phyloP scores from a whole-genome alignment of 768 basidiomycete genomes.

The Trametes meyenii region DNA sequence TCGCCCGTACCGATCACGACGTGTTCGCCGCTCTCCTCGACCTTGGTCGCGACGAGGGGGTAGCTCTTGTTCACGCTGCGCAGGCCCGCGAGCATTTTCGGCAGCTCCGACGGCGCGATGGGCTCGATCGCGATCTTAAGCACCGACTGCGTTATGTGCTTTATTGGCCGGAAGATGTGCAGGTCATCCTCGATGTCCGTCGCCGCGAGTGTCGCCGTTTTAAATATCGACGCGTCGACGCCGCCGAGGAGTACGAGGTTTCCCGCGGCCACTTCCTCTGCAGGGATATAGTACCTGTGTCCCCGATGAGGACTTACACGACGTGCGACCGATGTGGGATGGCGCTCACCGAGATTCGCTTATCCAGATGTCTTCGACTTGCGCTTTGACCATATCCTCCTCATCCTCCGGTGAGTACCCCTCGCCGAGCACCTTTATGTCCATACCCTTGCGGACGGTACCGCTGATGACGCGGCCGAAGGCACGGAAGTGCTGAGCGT shows the following conservation, averaged over 20 bases:
- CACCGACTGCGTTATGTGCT: conserved; percentile 96
- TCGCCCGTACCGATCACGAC: conserved; percentile 97
- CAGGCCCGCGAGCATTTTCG: conserved; percentile 97
- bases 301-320: neutral
- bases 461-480: conserved; percentile 95
- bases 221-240: conserved; percentile 91
- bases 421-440: conserved; percentile 96
- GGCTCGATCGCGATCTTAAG: conserved; percentile 99
- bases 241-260: conserved; percentile 93
- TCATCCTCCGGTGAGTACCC: conserved; percentile 99
- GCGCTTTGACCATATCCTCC: conserved; percentile 92
- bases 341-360: conserved; percentile 78
- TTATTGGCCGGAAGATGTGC: conserved; percentile 94
- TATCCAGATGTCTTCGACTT: conserved; percentile 88
- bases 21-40: conserved; percentile 98
- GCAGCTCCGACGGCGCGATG: conserved; percentile 94
- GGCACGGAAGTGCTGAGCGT: conserved; percentile 95
- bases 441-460: conserved; percentile 79
- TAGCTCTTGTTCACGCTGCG: conserved; percentile 98
- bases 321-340: neutral
- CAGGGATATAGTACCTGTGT: conserved; percentile 84
- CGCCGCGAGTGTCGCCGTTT: conserved; percentile 87
- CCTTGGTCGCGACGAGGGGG: conserved; percentile 91
- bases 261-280: conserved; percentile 87
- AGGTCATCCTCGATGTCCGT: conserved; percentile 80